Conservation (phyloP, 1,284 basidiomycete genomes). For the Apiotrichum laibachii region DNA sequence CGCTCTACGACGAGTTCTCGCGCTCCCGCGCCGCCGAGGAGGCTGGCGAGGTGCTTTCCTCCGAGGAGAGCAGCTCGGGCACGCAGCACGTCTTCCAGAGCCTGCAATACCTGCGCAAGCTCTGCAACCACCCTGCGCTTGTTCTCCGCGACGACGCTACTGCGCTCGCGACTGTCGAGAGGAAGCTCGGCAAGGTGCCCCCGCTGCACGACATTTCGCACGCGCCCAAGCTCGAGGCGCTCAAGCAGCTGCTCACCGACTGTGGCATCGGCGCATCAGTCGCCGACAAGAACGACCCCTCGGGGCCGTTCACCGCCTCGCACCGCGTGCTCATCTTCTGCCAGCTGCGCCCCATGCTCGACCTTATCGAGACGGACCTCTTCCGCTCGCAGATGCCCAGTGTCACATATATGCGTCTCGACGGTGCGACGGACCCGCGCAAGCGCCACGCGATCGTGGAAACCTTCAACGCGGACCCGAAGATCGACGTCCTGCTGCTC, state of each 20-base stretch:
- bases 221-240: conserved; percentile 89
- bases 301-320: conserved; percentile 56
- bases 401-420: conserved; percentile 96
- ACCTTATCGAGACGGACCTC: conserved; percentile 92
- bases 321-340: conserved; percentile 99
- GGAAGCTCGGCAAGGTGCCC: conserved; percentile 54
- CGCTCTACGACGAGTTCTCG: conserved; percentile 88
- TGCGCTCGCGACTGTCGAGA: conserved; percentile 63
- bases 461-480: conserved; percentile 96
- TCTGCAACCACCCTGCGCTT: conserved; percentile 94
- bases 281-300: conserved; percentile 58
- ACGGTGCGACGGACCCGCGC: conserved; percentile 81
- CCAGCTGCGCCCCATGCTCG: conserved; percentile 98
- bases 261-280: conserved; percentile 71
- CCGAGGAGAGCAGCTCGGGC: conserved; percentile 51
- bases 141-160: conserved; percentile 70
- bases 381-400: conserved; percentile 90
- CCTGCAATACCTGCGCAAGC: conserved; percentile 91
- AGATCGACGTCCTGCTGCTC: conserved; percentile 91
- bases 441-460: conserved; percentile 95
- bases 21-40: conserved; percentile 69
- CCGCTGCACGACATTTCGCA: conserved; percentile 75
- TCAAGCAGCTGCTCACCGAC: conserved; percentile 87
- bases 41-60: conserved; percentile 62
- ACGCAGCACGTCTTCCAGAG: conserved; percentile 94